phyloP scores from a whole-genome alignment of 2,329 filamentous ascomycete genomes.

The Fusarium temperatum region DNA sequence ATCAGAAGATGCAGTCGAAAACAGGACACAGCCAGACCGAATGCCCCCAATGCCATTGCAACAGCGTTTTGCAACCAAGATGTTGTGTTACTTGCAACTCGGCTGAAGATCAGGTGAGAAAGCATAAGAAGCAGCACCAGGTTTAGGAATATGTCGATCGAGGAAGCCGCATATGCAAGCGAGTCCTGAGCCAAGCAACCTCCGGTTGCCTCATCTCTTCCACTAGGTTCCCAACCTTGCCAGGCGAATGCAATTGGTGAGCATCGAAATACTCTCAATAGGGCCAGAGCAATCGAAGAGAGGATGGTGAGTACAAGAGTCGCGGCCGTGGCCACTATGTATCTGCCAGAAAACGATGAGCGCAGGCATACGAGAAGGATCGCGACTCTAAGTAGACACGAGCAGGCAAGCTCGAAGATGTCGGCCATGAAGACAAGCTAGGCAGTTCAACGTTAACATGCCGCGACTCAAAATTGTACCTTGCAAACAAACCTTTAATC shows the following conservation, averaged over 20 bases:
- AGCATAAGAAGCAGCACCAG: constrained; percentile 55
- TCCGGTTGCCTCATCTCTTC: neutral
- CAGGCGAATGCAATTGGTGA: constrained; percentile 48
- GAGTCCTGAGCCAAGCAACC: constrained; percentile 35
- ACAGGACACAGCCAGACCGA: constrained; percentile 50
- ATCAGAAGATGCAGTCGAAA: constrained; percentile 48
- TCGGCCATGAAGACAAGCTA: constrained; percentile 46
- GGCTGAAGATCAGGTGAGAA: constrained; percentile 50
- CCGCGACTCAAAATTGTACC: too few relatives aligned
- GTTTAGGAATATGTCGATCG: constrained; percentile 58
- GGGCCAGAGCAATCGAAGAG: constrained; percentile 48
- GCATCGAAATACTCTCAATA: constrained; percentile 56
- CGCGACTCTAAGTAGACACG: constrained; percentile 52
- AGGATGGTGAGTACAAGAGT: constrained; percentile 47
- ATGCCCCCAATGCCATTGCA: constrained; percentile 56
- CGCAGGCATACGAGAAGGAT: constrained; percentile 52
- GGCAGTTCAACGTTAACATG: constrained; percentile 9
- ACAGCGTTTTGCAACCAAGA: constrained; percentile 55
- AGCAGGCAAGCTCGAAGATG: constrained; percentile 49
- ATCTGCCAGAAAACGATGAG: constrained; percentile 46
- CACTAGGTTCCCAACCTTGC: constrained; percentile 28
- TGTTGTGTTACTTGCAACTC: constrained; percentile 51
- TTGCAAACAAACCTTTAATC: constrained; percentile 18
- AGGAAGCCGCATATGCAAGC: constrained; percentile 54
- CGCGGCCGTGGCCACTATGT: constrained; percentile 47